Evolutionary conservation across 352 stramenopile genomes (phyloP), one percentile per base, ranked within the genome.

Genomic region (Peronospora farinosa): DNA sequence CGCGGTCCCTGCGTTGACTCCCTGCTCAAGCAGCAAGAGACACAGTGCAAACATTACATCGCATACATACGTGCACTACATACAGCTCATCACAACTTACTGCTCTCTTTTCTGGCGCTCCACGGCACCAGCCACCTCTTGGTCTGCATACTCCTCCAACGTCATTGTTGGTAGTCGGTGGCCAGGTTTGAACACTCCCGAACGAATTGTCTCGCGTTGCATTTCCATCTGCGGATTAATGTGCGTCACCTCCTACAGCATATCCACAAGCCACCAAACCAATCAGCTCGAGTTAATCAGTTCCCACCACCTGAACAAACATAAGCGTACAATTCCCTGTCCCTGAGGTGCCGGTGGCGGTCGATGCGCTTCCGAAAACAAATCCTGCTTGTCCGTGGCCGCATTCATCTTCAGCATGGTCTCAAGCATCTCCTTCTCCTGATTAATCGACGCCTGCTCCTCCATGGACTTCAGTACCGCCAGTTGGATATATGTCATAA

Each of bases 91-190:
- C 12, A 21, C 13, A 36, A 70, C 68, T 36, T 64, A 86, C 75
- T 87, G 67, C 54, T 89, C 72, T 50, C 69, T 70, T 60, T 86
- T 69, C 47, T 93, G 82, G 13, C 95, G 75, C 65, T 91, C 86
- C 55, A 94, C 80, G 7, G 95, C 93, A 21, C 96, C 79, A 13
- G 66, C 70, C 30, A 91, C 53, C 67, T 98, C 88, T 4, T 71
- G 67, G 35, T 97, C 85, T 5, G 75, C 95, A 47, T 97, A 86
- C 60, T 98, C 91, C 43, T 96, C 82, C 12, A 98, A 63, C 37
- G 86, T 88, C 88, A 98, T 98, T 15, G 95, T 98, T 12, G 95
- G 95, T 46, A 96, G 76, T 45, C 94, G 95, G 69, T 97, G 96
- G n/a, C 85, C 86, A 21, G 95, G 93, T 60, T 96, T 80, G 73